Conservation (phyloP, 495 filamentous ascomycete species). For the Podospora sp. region DNA sequence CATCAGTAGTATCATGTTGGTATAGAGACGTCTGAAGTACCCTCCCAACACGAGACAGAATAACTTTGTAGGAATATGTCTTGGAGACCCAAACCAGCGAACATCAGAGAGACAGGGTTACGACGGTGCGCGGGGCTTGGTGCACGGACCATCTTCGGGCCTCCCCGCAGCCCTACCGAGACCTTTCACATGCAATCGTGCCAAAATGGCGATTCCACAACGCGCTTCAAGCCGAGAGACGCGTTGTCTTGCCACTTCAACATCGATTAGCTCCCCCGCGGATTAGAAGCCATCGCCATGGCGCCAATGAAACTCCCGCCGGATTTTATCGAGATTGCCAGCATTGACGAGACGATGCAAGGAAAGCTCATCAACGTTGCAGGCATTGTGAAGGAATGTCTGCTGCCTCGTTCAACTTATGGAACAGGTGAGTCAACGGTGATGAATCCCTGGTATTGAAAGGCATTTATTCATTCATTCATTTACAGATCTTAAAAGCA, state of each 20-base stretch:
- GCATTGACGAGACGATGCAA: constrained; percentile 30
- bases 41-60: not conserved
- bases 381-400: constrained; percentile 54
- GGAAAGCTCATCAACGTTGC: constrained; percentile 49
- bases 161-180: not conserved
- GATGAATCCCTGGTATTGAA: too few relatives aligned
- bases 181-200: constrained; percentile 15
- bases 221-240: not conserved
- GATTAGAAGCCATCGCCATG: not conserved
- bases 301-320: constrained; percentile 29
- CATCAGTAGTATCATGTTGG: not conserved
- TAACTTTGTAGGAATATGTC: not conserved
- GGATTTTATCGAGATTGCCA: constrained; percentile 33
- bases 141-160: not conserved
- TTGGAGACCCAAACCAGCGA: not conserved
- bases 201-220: constrained; percentile 17
- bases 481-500: constrained; percentile 45
- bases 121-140: not conserved
- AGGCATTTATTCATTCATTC: not conserved
- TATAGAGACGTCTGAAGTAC: not conserved
- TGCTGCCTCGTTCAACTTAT: constrained; percentile 43
- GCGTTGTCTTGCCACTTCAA: not conserved
- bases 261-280: not conserved
- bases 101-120: not conserved
- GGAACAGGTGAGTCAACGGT: constrained; percentile 40